Conservation (phyloP, 2,329 filamentous ascomycete genomes). For the Talaromyces amestolkiae region DNA sequence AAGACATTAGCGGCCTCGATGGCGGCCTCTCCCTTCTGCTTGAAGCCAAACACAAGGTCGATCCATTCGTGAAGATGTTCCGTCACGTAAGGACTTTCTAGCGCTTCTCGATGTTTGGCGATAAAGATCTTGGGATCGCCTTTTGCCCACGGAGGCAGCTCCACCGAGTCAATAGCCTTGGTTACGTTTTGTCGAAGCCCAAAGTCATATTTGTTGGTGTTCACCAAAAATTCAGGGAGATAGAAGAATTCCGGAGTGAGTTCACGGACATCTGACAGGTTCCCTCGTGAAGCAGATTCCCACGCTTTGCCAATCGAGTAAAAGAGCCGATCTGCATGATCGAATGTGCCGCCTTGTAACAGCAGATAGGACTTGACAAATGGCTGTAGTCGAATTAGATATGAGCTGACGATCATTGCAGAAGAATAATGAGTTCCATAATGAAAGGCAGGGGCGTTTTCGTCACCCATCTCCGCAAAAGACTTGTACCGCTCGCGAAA, state of each 20-base stretch:
- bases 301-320: slow-evolving; percentile 89
- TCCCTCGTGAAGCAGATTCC: slow-evolving; percentile 83
- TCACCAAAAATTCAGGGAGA: slow-evolving; percentile 89
- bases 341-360: slow-evolving; percentile 91
- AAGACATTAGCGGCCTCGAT: slow-evolving; percentile 93
- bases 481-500: slow-evolving; percentile 82
- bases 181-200: slow-evolving; percentile 78
- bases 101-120: slow-evolving; percentile 87
- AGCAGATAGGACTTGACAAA: slow-evolving; percentile 95
- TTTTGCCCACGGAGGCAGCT: slow-evolving; percentile 94
- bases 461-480: slow-evolving; percentile 85
- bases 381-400: slow-evolving; percentile 88
- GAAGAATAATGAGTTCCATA: slow-evolving; percentile 99
- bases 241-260: slow-evolving; percentile 97
- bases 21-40: slow-evolving; percentile 89
- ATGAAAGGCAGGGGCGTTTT: slow-evolving; percentile 75
- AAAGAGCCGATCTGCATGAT: slow-evolving; percentile 92
- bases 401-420: slow-evolving; percentile 97
- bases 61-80: slow-evolving; percentile 92
- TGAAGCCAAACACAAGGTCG: slow-evolving; percentile 88
- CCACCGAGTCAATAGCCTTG: slow-evolving; percentile 77
- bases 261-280: slow-evolving; percentile 91
- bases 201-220: slow-evolving; percentile 92
- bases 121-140: slow-evolving; percentile 95
- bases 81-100: slow-evolving; percentile 91